Base-by-base conservation (phyloP, 805 yeast species). In the Blastobotrys robertii region DNA sequence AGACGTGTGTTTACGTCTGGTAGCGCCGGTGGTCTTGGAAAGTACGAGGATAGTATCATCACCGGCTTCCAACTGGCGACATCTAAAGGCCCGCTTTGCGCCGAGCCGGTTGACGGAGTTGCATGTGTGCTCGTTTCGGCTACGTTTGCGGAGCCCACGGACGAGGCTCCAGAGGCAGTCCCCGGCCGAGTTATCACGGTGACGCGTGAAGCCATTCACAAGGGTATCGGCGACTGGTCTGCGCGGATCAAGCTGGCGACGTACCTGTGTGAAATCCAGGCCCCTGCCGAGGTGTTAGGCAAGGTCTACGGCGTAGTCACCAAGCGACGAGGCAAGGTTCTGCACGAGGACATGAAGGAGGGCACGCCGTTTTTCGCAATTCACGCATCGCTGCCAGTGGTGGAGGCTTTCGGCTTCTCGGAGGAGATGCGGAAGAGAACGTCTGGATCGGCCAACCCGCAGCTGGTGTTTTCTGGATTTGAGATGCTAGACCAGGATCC, bases 381-480 rank as follows among this genome's bases (percentile, higher is more conserved):
- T 44, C 77, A 73, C 13, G 95, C 97, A 0, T 67, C 77, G 42
- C 69, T 92, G 16, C 98, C 99, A 0, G 97, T 92, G 16, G 82
- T 84, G 7, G 97, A 90, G 59, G 95, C 97, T 1, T 88, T 92
- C 67, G 98, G 98, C 1, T 86, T 92, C 55, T 79, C 95, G 43
- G 97, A 90, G 55, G 97, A 94, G 51, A 84, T 92, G 36, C 70
- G 97, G 44, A 92, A 86, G 64, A 76, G 76, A 51, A 90, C 98
- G 0, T 84, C 95, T 1, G 99, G 99, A 45, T 95, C 96, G 2
- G 98, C 98, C 2, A 82, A 84, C 54, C 98, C 99, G 0, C 98
- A 92, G 62, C 69, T 92, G 42, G 84, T 88, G 8, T 92, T 90
- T 56, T 74, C 83, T 25, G 97, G 97, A 1, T 92, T 75, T 59